Percentiles rank a stretch among this genome's conserved stretches.
Evolutionary conservation across 2,329 filamentous ascomycete genomes (phyloP).

Genomic region (Alternaria gansuensis): DNA sequence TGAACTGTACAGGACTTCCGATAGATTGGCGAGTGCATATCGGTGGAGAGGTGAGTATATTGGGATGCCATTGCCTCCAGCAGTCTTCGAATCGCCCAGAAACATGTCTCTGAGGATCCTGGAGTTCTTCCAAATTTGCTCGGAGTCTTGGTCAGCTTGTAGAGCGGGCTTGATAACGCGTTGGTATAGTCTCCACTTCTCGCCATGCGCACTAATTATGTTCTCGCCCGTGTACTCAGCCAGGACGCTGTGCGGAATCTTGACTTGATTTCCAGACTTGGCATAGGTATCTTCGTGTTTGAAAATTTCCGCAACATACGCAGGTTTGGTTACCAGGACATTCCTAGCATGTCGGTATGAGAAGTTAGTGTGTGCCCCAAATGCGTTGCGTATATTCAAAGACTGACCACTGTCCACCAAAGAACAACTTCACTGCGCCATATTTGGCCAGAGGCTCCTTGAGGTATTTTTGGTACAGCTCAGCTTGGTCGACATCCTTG

Average conservation of each 20-base stretch:
- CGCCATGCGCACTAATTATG: conserved; percentile 46
- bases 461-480: conserved; percentile 54
- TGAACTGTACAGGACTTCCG: conserved; percentile 44
- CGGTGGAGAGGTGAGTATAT: conserved; percentile 50
- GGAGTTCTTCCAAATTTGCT: conserved; percentile 37
- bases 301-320: conserved; percentile 55
- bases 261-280: conserved; percentile 46
- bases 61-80: conserved; percentile 30
- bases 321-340: conserved; percentile 57
- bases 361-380: too few relatives aligned
- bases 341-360: conserved; percentile 41
- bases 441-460: conserved; percentile 52
- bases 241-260: conserved; percentile 45
- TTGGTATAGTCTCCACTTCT: conserved; percentile 45
- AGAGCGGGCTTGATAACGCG: conserved; percentile 45
- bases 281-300: conserved; percentile 44
- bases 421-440: conserved; percentile 61
- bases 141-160: conserved; percentile 39
- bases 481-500: conserved; percentile 56
- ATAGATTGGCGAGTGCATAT: conserved; percentile 52
- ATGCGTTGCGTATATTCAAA: too few relatives aligned
- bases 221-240: conserved; percentile 48
- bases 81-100: conserved; percentile 38
- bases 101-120: conserved; percentile 40
- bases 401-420: conserved; percentile 55